Percentiles rank a stretch among this genome's conserved stretches.
Conservation (phyloP, 2,329 filamentous ascomycete species). For the Aspergillus hortae region DNA sequence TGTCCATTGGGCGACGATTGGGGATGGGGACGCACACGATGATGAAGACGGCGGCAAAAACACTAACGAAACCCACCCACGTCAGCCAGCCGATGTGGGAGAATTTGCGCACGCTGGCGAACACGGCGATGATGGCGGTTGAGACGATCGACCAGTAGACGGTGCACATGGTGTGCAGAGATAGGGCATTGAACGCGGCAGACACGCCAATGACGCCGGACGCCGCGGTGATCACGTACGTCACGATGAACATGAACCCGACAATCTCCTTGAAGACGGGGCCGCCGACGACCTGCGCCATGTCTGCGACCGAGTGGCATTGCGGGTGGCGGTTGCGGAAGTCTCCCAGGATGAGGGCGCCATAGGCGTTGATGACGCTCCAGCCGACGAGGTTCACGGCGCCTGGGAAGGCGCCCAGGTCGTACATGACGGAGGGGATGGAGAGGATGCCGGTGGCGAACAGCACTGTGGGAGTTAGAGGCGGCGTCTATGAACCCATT, state of each 20-base stretch:
- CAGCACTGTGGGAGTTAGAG: slow-evolving; percentile 17
- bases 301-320: slow-evolving; percentile 55
- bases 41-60: slow-evolving; percentile 58
- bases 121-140: slow-evolving; percentile 45
- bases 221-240: slow-evolving; percentile 55
- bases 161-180: slow-evolving; percentile 56
- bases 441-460: slow-evolving; percentile 24
- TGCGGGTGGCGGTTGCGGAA: slow-evolving; percentile 51
- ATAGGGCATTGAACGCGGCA: slow-evolving; percentile 58
- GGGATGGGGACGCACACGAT: slow-evolving; percentile 38
- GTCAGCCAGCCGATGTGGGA: slow-evolving; percentile 61
- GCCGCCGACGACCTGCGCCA: slow-evolving; percentile 57
- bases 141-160: slow-evolving; percentile 56
- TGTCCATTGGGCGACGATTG: not conserved
- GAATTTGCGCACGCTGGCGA: slow-evolving; percentile 56
- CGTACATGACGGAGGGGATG: slow-evolving; percentile 17
- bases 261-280: slow-evolving; percentile 50
- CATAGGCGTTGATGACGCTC: slow-evolving; percentile 45
- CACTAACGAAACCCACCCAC: slow-evolving; percentile 57
- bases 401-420: slow-evolving; percentile 14
- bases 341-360: slow-evolving; percentile 44
- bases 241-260: slow-evolving; percentile 56
- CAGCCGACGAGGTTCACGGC: slow-evolving; percentile 17
- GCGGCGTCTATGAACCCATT: not conserved
- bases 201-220: slow-evolving; percentile 59